Base-by-base conservation (phyloP, 2,329 filamentous ascomycete species). In the Hansfordia pulvinata region DNA sequence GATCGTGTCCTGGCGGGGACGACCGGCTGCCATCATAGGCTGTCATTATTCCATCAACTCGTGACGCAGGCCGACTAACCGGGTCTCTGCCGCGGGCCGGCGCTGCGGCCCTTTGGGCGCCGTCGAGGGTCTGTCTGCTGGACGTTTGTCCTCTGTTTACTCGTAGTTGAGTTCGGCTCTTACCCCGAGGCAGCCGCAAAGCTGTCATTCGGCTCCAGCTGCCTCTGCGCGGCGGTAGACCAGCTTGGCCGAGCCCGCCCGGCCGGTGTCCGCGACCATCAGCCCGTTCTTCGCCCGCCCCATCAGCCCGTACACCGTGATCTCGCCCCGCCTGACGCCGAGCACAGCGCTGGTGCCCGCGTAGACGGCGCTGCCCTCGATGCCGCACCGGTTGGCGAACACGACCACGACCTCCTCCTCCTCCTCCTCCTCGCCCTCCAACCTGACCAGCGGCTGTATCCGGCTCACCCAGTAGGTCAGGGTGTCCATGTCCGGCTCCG, bases 381-480 rank as follows among this genome's bases (percentile, higher is more conserved):
- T 58, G 0, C 81, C 82, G 17, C 64, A 67, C 3, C 81, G 62
- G 43, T 90, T 88, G 23, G 70, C 72, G 35, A 85, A 64, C 0
- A 86, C 60, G 0, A 86, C 58, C 19, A 81, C 69, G 11, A 78
- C 62, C 30, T 82, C 76, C 0, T 69, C 62, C 0, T 58, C 40
- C 0, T 34, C 52, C 2, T 71, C 59, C 0, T 69, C 62, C 0
- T 58, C 40, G 0, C 34, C 52, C 2, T 71, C 59, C 0, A 52
- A 42, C 8, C 62, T 55, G 17, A 76, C 69, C 0, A 77, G 29
- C 0, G 81, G 81, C 29, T 78, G 72, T 4, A 88, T 58, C 0
- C 82, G 64, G 11, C 69, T 64, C 0, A 83, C 56, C 82, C 81
- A 88, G 40, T 88, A 88, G 0, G 69, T 66, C 7, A 88, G 44